Base-by-base conservation (phyloP, 2,329 filamentous ascomycete genomes). In the Escovopsis sp. region DNA sequence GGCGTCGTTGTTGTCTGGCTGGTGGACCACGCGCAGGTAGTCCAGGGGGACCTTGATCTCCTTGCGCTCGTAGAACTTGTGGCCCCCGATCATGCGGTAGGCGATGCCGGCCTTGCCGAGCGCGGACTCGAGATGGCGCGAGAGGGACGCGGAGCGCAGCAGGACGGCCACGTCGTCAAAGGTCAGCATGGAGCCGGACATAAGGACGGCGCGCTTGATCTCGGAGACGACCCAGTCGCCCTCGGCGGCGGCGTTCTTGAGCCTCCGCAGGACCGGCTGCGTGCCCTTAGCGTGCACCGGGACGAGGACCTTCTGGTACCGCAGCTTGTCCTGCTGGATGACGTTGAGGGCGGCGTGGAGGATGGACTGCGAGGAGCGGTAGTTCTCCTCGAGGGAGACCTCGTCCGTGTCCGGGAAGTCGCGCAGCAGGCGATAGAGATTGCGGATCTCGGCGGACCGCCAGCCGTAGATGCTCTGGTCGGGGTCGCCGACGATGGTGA, bases 391-490 rank as follows among this genome's bases (percentile, higher is more conserved):
- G 2, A 98, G 68, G 6, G 89, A 79, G 36, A 95, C 77, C 44
- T 91, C 81, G 5, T 86, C 72, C 0, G 87, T 91, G 24, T 81
- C 73, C 0, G 79, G 79, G 54, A 83, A 95, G 44, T 85, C 79
- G 35, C 67, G 67, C 40, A 86, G 74, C 68, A 98, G 79, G 2
- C 83, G 77, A 48, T 76, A 74, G 38, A 96, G 69, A 52, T 96
- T 98, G 56, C 81, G 81, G 50, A 89, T 85, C 58, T 98, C 89
- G 9, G 91, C 89, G 7, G 86, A 88, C 15, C 89, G 80, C 70
- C 93, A 98, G 15, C 89, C 85, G 57, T 96, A 98, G 43, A 98
- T 98, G 57, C 88, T 95, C 60, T 98, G 89, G 57, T 98, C 91
- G 0, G 91, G 89, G 56, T 98, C 89, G 30, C 89, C 91, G 5